Evolutionary conservation across 306 rosid species (phyloP), one percentile per base, ranked within the genome.

Genomic region (Acmispon strigosus): DNA sequence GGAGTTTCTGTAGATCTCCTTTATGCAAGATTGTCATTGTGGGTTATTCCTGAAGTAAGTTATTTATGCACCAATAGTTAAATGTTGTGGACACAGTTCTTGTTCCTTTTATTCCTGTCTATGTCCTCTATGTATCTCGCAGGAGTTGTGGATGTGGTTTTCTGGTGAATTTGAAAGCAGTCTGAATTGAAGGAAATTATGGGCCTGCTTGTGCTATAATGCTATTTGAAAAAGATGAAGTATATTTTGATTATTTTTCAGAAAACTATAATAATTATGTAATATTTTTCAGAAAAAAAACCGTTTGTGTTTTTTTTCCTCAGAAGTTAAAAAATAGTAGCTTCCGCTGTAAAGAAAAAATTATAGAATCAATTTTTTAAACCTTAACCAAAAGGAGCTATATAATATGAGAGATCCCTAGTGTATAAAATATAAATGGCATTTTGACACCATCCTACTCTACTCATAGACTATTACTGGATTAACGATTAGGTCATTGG

Each of bases 11-110:
- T 94, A 67, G 99, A 94, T 83, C 96, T 91, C 78, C 91, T 94
- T 11, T 94, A 94, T 89, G 99, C 97, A 45, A 87, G 85, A 82
- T 78, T 94, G 51, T 77, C 96, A 43, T 83, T 89, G 82, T 89
- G 89, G 96, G 91, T 91, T 79, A 83, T 94, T 83, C 97, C 99
- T 68, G 99, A 94, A 71, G 98, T 87, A 87, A 90, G 92, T 84
- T 14, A 45, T 48, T 43, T 17, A 36, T 43, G 45, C 17, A 15
- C 39, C 64, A 73, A 41, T 22, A 42, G 7, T 29, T 54, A 16
- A 53, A 16, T 14, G 0, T 54, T 77, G 57, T 61, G 24, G 52
- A 59, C 47, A 8, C 47, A 20, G 45, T 22, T 57, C 7, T 76
- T 51, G 59, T 57, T 55, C 7, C 18, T 60, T 19, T 16, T 11